Evolutionary conservation across 2,329 filamentous ascomycete genomes (phyloP).

Genomic region (Hypomyces perniciosus): DNA sequence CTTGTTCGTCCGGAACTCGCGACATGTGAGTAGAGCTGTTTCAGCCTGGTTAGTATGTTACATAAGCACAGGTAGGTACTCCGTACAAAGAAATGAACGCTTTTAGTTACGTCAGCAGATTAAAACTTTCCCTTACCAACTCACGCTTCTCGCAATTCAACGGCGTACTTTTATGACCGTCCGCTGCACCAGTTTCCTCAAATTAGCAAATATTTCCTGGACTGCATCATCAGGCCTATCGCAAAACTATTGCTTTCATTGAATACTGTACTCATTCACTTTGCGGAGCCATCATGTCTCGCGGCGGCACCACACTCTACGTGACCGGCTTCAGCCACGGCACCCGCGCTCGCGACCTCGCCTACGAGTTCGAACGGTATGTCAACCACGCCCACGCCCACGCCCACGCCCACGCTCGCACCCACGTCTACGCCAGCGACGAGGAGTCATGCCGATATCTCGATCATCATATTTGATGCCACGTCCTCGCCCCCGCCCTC

Average conservation of each 20-base stretch:
- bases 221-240: neutral
- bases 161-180: neutral
- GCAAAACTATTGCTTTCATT: neutral
- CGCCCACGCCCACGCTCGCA: constrained; percentile 36
- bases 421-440: constrained; percentile 21
- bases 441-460: constrained; percentile 22
- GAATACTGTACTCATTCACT: neutral
- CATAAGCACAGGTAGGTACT: neutral
- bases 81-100: neutral
- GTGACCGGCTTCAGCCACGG: constrained; percentile 99
- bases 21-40: too few relatives aligned
- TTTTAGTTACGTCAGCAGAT: neutral
- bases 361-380: constrained; percentile 99
- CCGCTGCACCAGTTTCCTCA: neutral
- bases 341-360: constrained; percentile 96
- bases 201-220: neutral
- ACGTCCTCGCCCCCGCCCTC: constrained; percentile 14
- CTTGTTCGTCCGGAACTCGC: too few relatives aligned
- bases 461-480: constrained; percentile 21
- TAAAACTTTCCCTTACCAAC: neutral
- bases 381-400: constrained; percentile 53
- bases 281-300: constrained; percentile 62
- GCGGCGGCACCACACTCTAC: constrained; percentile 89
- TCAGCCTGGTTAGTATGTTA: neutral
- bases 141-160: neutral